A percentile compares a stretch with the other conserved stretches of the same genome.
Conservation (phyloP, 1,284 basidiomycete genomes). For the Pseudozyma thailandica region DNA sequence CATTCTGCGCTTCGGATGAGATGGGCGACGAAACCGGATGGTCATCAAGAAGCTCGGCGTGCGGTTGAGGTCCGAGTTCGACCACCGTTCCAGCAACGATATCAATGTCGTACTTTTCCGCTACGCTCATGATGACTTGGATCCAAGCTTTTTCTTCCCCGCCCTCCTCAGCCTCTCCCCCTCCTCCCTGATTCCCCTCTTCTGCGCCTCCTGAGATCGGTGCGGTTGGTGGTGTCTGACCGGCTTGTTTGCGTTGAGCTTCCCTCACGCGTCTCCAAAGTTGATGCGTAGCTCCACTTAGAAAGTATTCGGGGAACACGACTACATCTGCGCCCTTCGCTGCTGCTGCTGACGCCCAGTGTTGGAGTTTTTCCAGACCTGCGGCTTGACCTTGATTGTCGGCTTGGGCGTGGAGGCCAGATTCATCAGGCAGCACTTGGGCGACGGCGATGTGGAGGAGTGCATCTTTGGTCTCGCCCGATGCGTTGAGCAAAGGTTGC, state of each 20-base stretch:
- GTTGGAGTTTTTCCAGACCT: conserved; percentile 43
- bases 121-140: conserved; percentile 41
- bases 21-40: conserved; percentile 18
- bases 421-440: conserved; percentile 38
- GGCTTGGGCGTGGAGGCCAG: conserved; percentile 25
- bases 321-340: conserved; percentile 54
- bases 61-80: conserved; percentile 47
- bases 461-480: conserved; percentile 21
- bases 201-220: not conserved
- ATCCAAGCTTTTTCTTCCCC: conserved; percentile 56
- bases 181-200: not conserved
- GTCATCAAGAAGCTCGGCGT: conserved; percentile 14
- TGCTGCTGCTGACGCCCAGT: conserved; percentile 36
- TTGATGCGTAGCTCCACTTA: conserved; percentile 60
- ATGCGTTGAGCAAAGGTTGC: not conserved
- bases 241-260: conserved; percentile 14
- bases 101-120: conserved; percentile 54
- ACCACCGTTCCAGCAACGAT: conserved; percentile 66
- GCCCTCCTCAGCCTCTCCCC: conserved; percentile 15
- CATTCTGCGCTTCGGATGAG: not conserved
- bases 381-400: not conserved
- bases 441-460: conserved; percentile 43
- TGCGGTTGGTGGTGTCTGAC: not conserved
- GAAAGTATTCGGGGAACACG: conserved; percentile 66
- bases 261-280: conserved; percentile 38